A percentile compares a stretch with the other conserved stretches of the same genome.
phyloP scores from a whole-genome alignment of 768 basidiomycete genomes.

The Naganishia onofrii region DNA sequence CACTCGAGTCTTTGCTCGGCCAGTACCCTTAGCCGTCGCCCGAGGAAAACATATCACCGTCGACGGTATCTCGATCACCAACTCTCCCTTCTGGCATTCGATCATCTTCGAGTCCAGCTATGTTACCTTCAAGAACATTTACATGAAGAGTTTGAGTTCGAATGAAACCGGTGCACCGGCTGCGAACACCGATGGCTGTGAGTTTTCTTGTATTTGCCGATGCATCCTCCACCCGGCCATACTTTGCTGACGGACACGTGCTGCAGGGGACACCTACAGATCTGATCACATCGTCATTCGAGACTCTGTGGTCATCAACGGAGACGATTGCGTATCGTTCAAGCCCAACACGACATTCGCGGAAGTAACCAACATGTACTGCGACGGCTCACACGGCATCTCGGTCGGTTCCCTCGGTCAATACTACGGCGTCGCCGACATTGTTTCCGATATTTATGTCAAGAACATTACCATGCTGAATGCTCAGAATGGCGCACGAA shows the following conservation, averaged over 20 bases:
- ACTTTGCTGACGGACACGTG: neutral
- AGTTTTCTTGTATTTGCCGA: neutral
- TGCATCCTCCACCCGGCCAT: neutral
- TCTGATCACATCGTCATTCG: constrained; percentile 52
- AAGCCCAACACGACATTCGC: constrained; percentile 62
- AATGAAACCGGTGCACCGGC: constrained; percentile 36
- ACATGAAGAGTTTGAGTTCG: constrained; percentile 37
- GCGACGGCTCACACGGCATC: constrained; percentile 59
- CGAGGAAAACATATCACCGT: constrained; percentile 59
- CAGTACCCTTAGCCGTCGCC: constrained; percentile 61
- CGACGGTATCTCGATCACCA: constrained; percentile 43
- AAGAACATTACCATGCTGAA: constrained; percentile 59
- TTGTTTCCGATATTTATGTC: constrained; percentile 21
- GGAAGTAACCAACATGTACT: constrained; percentile 61
- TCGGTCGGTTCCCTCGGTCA: constrained; percentile 64
- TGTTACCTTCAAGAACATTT: constrained; percentile 55
- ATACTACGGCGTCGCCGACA: constrained; percentile 47
- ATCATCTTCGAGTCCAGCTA: constrained; percentile 39
- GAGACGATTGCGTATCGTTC: constrained; percentile 58
- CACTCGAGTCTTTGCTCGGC: constrained; percentile 56
- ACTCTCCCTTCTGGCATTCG: constrained; percentile 30
- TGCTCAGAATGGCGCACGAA: constrained; percentile 66
- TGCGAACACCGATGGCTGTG: constrained; percentile 55
- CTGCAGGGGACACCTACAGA: constrained; percentile 62
- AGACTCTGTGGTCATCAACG: constrained; percentile 55